Percentiles rank a stretch among this genome's conserved stretches.
These are phyloP conservation scores for Ambrosia trifida DNA, from an alignment of 129 eudicot genomes.

Conservation along the genomic window DNA sequence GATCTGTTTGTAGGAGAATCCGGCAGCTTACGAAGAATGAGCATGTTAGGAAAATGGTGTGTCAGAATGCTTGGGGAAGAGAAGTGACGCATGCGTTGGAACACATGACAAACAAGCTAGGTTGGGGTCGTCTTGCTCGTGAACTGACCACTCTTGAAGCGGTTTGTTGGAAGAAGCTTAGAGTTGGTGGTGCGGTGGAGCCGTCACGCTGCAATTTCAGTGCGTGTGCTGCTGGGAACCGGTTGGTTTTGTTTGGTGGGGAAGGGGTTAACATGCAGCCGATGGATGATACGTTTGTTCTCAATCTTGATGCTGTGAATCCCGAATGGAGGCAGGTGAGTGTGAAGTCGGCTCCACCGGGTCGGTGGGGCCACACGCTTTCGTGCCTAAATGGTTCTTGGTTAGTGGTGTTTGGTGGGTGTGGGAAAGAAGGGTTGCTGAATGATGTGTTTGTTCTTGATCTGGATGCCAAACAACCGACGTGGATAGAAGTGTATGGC, in stretches of 20 bases:
- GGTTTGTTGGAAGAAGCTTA: conserved; percentile 75
- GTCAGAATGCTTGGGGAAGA: conserved; percentile 96
- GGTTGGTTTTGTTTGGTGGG: conserved; percentile 85
- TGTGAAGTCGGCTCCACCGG: conserved; percentile 84
- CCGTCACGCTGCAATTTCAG: conserved; percentile 93
- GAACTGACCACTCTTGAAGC: conserved; percentile 93
- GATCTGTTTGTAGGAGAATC: conserved; percentile 84
- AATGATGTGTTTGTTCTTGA: conserved; percentile 90
- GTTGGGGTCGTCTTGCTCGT: conserved; percentile 91
- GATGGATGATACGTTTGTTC: conserved; percentile 93
- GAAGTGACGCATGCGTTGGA: conserved; percentile 82
- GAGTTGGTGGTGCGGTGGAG: conserved; percentile 87
- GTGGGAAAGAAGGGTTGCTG: conserved; percentile 78
- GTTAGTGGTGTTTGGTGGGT: conserved; percentile 91
- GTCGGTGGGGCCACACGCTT: conserved; percentile 95
- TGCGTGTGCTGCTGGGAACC: conserved; percentile 89
- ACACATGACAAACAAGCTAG: conserved; percentile 69
- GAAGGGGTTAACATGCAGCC: conserved; percentile 98
- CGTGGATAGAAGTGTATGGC: conserved; percentile 88
- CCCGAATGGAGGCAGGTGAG: conserved; percentile 83
- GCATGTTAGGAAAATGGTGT: conserved; percentile 86
- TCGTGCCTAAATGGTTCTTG: conserved; percentile 81
- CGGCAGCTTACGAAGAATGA: conserved; percentile 75
- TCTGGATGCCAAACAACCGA: conserved; percentile 84
- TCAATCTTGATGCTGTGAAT: conserved; percentile 65